A percentile compares a stretch with the other conserved stretches of the same genome.
Conservation (phyloP, 306 rosid species). For the Acacia acuminata region DNA sequence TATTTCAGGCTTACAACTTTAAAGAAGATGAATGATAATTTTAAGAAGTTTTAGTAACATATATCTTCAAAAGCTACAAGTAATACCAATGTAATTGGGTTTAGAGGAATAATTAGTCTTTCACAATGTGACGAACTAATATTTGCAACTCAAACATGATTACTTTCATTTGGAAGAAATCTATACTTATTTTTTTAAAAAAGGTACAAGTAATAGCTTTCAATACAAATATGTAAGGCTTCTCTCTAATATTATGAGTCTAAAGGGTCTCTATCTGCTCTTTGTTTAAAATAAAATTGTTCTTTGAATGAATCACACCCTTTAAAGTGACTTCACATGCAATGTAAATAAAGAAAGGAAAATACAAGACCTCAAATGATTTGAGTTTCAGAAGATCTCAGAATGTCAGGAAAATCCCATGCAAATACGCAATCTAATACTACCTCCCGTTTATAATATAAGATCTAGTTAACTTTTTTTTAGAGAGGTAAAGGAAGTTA, state of each 20-base stretch:
- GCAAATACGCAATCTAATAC: background rate
- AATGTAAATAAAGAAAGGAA: background rate
- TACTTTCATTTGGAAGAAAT: no score
- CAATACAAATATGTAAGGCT: background rate
- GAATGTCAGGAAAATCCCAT: background rate
- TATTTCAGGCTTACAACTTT: background rate
- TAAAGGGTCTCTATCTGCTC: background rate
- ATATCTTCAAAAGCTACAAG: no score
- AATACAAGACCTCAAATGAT: background rate
- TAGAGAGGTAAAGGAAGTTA: rapidly evolving
- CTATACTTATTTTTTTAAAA: no score
- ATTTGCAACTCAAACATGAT: no score
- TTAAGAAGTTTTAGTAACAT: background rate
- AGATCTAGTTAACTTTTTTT: no score
- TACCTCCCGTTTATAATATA: no score
- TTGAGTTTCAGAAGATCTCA: background rate
- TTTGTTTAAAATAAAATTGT: background rate
- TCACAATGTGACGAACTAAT: no score
- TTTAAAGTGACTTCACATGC: background rate
- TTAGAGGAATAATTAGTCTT: no score
- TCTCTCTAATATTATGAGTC: background rate
- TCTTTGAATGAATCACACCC: background rate
- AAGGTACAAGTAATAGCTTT: background rate
- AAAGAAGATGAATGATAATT: background rate
- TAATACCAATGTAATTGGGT: no score